Evolutionary conservation across 108 stramenopile genomes (phyloP).

Genomic region (Skeletonema menzelii): DNA sequence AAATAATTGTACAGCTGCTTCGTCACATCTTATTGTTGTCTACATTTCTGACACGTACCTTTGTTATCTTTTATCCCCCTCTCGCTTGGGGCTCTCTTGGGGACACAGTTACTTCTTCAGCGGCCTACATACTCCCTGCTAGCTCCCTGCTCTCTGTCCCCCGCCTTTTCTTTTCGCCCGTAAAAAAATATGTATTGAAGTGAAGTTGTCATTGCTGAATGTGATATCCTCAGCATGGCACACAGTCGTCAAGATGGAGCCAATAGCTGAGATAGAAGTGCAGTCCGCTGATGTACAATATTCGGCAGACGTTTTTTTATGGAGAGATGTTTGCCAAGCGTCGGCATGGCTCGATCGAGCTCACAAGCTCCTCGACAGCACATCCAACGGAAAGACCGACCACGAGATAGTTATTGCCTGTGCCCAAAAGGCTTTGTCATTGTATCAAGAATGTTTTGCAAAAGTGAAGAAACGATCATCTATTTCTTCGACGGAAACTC

Average conservation of each 20-base stretch:
- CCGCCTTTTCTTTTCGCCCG: too few relatives aligned
- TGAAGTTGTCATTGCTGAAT: too few relatives aligned
- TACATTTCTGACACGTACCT: too few relatives aligned
- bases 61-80: too few relatives aligned
- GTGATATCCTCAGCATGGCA: too few relatives aligned
- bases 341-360: slow-evolving; percentile 23
- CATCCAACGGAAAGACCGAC: background rate
- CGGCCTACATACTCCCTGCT: too few relatives aligned
- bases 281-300: background rate
- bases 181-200: too few relatives aligned
- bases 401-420: background rate
- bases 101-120: too few relatives aligned
- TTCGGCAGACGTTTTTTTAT: slow-evolving; percentile 6
- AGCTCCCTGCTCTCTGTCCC: too few relatives aligned
- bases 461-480: slow-evolving; percentile 1
- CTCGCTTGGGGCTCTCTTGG: too few relatives aligned
- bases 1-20: too few relatives aligned
- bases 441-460: slow-evolving; percentile 5
- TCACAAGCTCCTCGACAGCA: background rate
- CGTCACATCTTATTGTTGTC: too few relatives aligned
- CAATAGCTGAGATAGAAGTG: background rate
- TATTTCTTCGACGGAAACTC: background rate
- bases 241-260: background rate
- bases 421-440: slow-evolving; percentile 3
- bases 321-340: slow-evolving; percentile 26